Base-by-base conservation (phyloP, 1,284 basidiomycete species). In the Apiotrichum domesticum region DNA sequence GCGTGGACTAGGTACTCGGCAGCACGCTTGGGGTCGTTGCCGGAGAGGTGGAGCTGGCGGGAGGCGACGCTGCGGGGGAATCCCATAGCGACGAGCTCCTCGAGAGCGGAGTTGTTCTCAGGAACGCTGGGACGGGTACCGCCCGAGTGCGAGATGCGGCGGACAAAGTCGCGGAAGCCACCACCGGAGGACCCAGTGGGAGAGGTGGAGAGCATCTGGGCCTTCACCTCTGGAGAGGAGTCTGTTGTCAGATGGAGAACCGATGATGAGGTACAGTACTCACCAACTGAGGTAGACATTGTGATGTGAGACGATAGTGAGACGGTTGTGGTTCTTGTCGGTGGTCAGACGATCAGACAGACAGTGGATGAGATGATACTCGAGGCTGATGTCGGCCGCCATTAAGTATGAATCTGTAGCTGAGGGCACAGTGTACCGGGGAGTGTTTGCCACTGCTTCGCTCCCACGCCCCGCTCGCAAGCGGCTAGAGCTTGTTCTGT, bases 1-100 rank as follows among this genome's bases (percentile, higher is more conserved):
- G 58, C 55, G 52, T 59, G 58, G n/a, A 59, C 58, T 47, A 59
- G 55, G 33, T 35, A 42, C 58, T 59, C 58, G 41, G 58, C 58
- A 8, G 58, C 54, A 21, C 35, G 35, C 35, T 51, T 37, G 9
- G 51, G 52, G 55, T 60, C 44, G 42, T 51, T 51, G 37, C 44
- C 29, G 29, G 52, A 47, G 6, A 56, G 35, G 15, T 37, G 32
- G 14, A 60, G 49, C 55, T 60, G 55, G 41, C 55, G 45, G 40
- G 51, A 29, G 15, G 58, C 52, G 8, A 50, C 51, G 21, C 42
- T 29, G 42, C 52, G 58, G 3, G 58, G 58, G 52, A 60, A 60
- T 35, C 58, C 58, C 58, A 60, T 60, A 21, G 39, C 29, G 11
- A 54, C 58, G 48, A 60, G 58, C 55, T 51, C 35, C 8, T 57